These are phyloP conservation scores for Ophiostoma ips DNA, from an alignment of 2,329 filamentous ascomycete species.

Conservation along the genomic window DNA sequence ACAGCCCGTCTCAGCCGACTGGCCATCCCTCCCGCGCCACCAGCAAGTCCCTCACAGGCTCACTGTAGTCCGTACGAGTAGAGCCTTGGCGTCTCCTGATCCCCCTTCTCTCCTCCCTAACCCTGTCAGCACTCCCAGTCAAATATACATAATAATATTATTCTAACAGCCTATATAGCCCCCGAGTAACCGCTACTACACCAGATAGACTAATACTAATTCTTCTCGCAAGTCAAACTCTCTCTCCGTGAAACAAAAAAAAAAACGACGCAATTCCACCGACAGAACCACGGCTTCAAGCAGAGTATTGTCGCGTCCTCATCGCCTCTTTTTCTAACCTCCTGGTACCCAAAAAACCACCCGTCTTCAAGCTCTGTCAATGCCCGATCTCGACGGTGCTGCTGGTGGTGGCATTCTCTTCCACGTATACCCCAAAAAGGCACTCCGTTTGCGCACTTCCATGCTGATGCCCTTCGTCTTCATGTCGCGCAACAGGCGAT, in stretches of 20 bases:
- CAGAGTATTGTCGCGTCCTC: too few species aligned
- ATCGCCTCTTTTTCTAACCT: not conserved
- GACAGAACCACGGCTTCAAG: too few species aligned
- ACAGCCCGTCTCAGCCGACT: not conserved
- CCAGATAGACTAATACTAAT: too few species aligned
- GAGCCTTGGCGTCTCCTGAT: too few species aligned
- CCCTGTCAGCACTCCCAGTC: not conserved
- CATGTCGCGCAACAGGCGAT: constrained; percentile 67
- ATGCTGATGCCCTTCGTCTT: constrained; percentile 53
- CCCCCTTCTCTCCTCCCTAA: not conserved
- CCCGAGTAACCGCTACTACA: too few species aligned
- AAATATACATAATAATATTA: not conserved
- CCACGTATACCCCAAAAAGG: constrained; percentile 87
- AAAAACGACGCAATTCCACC: too few species aligned
- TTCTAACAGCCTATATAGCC: too few species aligned
- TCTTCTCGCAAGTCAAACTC: too few species aligned
- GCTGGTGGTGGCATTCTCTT: constrained; percentile 28
- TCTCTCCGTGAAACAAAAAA: too few species aligned
- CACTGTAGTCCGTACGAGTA: not conserved
- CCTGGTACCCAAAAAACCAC: not conserved
- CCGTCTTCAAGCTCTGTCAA: not conserved
- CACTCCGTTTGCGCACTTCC: constrained; percentile 64
- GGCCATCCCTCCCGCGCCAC: not conserved
- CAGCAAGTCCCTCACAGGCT: not conserved
- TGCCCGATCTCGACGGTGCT: not conserved